Evolutionary conservation across 176 grass and related monocot species (phyloP).

Genomic region (Juncus effusus): DNA sequence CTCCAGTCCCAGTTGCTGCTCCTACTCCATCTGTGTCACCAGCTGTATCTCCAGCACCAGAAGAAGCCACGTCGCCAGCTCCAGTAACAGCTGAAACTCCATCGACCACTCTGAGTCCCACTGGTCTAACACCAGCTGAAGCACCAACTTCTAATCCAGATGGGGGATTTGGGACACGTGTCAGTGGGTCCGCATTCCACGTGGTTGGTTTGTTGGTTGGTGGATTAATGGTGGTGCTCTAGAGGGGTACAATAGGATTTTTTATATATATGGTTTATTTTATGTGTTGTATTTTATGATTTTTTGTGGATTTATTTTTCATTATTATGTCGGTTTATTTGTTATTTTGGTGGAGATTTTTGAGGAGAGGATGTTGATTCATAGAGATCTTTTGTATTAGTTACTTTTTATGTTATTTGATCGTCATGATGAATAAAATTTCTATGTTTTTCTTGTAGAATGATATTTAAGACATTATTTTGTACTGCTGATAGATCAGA

Average conservation of each 20-base stretch:
- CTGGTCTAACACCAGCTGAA: conserved; percentile 10
- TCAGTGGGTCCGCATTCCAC: conserved; percentile 17
- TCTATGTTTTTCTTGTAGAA: conserved; percentile 13
- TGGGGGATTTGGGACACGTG: conserved; percentile 5
- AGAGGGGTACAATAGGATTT: conserved; percentile 7
- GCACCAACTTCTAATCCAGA: conserved; percentile 18
- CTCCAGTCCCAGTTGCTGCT: conserved; percentile 32
- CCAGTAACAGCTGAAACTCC: conserved; percentile 30
- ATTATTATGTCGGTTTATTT: conserved; percentile 23
- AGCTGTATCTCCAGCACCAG: conserved; percentile 2
- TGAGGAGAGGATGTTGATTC: conserved; percentile 21
- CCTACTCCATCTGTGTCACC: conserved; percentile 36
- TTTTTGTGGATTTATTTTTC: conserved; percentile 6
- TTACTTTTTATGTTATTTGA: conserved; percentile 26
- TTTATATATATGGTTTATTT: conserved; percentile 2
- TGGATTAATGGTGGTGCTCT: conserved; percentile 20
- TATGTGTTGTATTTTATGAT: conserved; percentile 14
- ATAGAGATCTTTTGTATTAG: conserved; percentile 29
- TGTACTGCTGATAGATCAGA: not conserved
- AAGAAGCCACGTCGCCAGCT: conserved; percentile 13
- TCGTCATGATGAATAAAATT: conserved; percentile 19
- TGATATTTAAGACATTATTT: not conserved
- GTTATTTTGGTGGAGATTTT: conserved; percentile 24
- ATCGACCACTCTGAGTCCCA: conserved; percentile 1
- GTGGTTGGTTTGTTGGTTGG: conserved; percentile 22